A percentile compares a stretch with the other conserved stretches of the same genome.
Conservation (phyloP, 371 early-diverging fungal species). For the Umbelopsis sp. region DNA sequence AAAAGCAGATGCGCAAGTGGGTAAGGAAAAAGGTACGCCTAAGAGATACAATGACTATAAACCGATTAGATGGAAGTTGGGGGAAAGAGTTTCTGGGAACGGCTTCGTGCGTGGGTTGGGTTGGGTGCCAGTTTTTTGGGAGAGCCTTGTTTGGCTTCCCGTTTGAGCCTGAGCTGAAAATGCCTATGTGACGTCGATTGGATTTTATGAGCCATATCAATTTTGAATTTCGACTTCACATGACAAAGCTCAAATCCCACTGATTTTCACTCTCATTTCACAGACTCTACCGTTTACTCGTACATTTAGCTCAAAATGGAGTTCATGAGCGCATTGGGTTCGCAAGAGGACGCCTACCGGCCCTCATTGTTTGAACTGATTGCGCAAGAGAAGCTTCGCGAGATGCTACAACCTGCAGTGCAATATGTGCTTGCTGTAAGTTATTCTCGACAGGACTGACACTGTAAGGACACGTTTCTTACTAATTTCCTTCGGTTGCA, state of each 20-base stretch:
- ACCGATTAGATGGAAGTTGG: too few species aligned
- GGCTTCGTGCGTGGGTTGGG: too few species aligned
- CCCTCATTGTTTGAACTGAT: conserved; percentile 91
- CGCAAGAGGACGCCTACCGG: conserved; percentile 71
- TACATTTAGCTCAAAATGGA: conserved; percentile 59
- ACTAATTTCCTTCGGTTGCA: conserved; percentile 22
- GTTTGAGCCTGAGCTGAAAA: not conserved
- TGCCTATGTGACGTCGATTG: not conserved
- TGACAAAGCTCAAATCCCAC: conserved; percentile 4
- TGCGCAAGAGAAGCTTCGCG: conserved; percentile 83
- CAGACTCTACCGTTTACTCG: not conserved
- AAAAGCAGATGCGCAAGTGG: not conserved
- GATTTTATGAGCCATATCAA: not conserved
- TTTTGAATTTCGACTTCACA: not conserved
- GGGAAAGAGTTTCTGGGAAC: too few species aligned
- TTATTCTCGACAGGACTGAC: not conserved
- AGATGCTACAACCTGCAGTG: conserved; percentile 84
- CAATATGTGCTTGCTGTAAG: conserved; percentile 83
- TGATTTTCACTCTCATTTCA: not conserved
- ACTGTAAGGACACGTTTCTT: too few species aligned
- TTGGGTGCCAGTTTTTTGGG: too few species aligned
- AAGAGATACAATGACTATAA: not conserved
- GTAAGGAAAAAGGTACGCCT: not conserved
- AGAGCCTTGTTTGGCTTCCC: conserved; percentile 12
- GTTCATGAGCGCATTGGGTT: conserved; percentile 83